Percentiles rank a stretch among this genome's conserved stretches.
Conservation (phyloP, 1,284 basidiomycete species). For the Pisolithus thermaeus region DNA sequence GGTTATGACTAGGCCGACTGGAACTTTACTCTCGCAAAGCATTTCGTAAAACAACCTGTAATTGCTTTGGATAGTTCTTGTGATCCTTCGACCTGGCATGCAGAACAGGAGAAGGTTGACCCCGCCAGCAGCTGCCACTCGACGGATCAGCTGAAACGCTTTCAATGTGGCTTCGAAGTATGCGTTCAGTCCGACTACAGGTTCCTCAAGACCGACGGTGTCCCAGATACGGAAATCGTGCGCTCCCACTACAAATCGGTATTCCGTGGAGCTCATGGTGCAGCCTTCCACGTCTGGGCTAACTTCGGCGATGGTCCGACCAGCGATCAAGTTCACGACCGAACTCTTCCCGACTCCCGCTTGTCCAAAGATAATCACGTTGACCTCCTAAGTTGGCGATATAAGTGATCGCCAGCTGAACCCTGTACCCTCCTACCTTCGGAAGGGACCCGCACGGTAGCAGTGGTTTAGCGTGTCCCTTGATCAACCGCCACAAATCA, state of each 20-base stretch:
- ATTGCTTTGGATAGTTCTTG: constrained; percentile 26
- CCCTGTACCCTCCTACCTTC: too few relatives aligned
- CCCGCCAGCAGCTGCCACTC: constrained; percentile 24
- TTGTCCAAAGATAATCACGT: constrained; percentile 9
- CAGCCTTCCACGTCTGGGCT: constrained; percentile 13
- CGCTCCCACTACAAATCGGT: constrained; percentile 14
- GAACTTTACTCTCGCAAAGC: constrained; percentile 29
- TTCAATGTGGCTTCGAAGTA: constrained; percentile 27
- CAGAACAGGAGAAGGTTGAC: constrained; percentile 34
- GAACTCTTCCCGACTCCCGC: constrained; percentile 8
- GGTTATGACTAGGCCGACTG: constrained; percentile 31
- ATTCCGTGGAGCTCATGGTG: constrained; percentile 24
- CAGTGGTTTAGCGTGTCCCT: too few relatives aligned
- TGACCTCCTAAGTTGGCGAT: background rate
- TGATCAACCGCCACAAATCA: too few relatives aligned
- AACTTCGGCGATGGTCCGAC: constrained; percentile 12
- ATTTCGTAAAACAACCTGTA: constrained; percentile 31
- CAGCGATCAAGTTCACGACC: constrained; percentile 22
- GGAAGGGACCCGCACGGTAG: too few relatives aligned
- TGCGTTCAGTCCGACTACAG: constrained; percentile 17
- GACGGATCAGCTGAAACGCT: constrained; percentile 28
- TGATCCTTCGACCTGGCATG: constrained; percentile 30
- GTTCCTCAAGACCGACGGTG: constrained; percentile 34
- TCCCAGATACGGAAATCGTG: constrained; percentile 25
- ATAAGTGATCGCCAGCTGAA: too few relatives aligned